Percentiles rank a stretch among this genome's conserved stretches.
Evolutionary conservation across 2,329 filamentous ascomycete species (phyloP).

Genomic region (Lachnellula occidentalis): DNA sequence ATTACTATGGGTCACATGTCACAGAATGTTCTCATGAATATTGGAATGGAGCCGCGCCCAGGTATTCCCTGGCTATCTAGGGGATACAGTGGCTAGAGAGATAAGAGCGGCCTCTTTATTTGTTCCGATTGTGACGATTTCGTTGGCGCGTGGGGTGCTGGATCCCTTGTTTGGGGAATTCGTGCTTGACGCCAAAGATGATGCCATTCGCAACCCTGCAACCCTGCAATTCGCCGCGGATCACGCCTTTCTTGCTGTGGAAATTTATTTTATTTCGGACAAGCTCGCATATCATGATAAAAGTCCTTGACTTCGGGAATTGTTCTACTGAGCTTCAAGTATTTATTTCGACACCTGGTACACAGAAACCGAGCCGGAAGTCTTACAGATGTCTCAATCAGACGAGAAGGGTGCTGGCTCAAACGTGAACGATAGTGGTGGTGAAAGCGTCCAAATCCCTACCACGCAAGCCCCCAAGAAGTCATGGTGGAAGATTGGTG

Average conservation of each 20-base stretch:
- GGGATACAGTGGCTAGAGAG: background rate
- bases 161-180: background rate
- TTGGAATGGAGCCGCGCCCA: too few relatives aligned
- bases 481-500: slow-evolving; percentile 4
- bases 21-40: too few relatives aligned
- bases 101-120: background rate
- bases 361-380: background rate
- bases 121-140: background rate
- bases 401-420: background rate
- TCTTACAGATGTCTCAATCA: background rate
- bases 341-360: background rate
- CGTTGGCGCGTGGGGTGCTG: background rate
- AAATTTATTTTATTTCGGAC: background rate
- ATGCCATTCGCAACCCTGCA: background rate
- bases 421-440: background rate
- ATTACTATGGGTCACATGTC: too few relatives aligned
- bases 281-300: too few relatives aligned
- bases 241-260: background rate
- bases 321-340: background rate
- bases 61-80: too few relatives aligned
- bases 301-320: too few relatives aligned
- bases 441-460: background rate
- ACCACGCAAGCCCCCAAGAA: background rate
- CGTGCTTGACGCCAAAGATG: background rate
- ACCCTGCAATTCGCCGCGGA: background rate